Evolutionary conservation across 805 yeast genomes (phyloP).

Genomic region (Candida saitoana): DNA sequence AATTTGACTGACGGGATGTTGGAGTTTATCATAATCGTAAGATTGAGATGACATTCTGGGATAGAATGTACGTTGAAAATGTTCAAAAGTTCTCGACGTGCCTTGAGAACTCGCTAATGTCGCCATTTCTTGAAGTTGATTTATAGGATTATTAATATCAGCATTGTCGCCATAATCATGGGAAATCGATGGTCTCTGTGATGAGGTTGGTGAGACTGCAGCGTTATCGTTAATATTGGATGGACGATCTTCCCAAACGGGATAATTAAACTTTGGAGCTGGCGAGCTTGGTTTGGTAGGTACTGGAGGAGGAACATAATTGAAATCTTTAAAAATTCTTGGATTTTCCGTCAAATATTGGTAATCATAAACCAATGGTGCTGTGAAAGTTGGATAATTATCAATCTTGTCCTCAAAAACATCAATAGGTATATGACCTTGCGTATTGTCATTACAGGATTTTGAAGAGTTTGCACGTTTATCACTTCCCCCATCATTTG

Average conservation of each 20-base stretch:
- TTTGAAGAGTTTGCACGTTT: constrained; percentile 3
- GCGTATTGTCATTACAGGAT: constrained; percentile 10
- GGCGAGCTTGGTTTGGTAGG: constrained; percentile 8
- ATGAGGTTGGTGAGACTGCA: constrained; percentile 14
- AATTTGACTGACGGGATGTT: constrained; percentile 24
- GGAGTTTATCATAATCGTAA: constrained; percentile 9
- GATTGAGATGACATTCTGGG: not conserved
- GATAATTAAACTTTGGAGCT: constrained; percentile 18
- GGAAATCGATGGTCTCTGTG: constrained; percentile 11
- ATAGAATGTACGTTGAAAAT: not conserved
- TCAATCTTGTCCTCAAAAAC: constrained; percentile 3
- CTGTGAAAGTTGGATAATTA: constrained; percentile 15
- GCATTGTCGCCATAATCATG: constrained; percentile 1
- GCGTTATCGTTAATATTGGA: constrained; percentile 2
- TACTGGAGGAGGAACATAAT: constrained; percentile 28
- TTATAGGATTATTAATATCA: constrained; percentile 6
- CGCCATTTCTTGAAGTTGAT: not conserved
- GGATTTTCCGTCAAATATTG: constrained; percentile 37
- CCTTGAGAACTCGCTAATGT: not conserved
- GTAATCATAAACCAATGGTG: constrained; percentile 42
- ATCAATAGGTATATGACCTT: constrained; percentile 1
- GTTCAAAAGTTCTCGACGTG: not conserved
- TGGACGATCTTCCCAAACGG: constrained; percentile 15
- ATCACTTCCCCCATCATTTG: not conserved
- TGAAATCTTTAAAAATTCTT: constrained; percentile 32